These are phyloP conservation scores for Plasmodium knowlesi DNA, from an alignment of 169 alveolate genomes.

Conservation along the genomic window DNA sequence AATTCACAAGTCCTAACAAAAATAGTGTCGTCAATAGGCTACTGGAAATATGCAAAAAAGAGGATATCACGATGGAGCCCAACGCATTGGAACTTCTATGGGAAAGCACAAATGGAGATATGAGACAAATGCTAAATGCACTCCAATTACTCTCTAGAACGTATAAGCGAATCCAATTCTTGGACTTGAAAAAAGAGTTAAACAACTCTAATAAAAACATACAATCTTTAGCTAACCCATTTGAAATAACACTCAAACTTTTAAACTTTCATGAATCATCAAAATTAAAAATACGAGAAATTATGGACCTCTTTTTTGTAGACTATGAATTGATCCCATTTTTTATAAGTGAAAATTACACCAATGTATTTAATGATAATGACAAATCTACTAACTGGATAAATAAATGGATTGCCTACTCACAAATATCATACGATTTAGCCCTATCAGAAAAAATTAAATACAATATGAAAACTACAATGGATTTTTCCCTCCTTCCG, in stretches of 20 bases:
- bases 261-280: conserved; percentile 84
- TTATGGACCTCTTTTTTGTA: conserved; percentile 92
- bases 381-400: conserved; percentile 73
- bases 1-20: conserved; percentile 91
- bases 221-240: conserved; percentile 87
- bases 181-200: conserved; percentile 81
- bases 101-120: conserved; percentile 93
- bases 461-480: conserved; percentile 84
- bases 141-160: conserved; percentile 90
- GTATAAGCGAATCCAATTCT: conserved; percentile 75
- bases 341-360: conserved; percentile 94
- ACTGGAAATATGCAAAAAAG: conserved; percentile 89
- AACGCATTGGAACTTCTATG: conserved; percentile 90
- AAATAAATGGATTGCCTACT: conserved; percentile 76
- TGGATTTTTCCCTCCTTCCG: conserved; percentile 91
- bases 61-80: conserved; percentile 88
- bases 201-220: conserved; percentile 86
- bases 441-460: conserved; percentile 89
- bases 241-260: conserved; percentile 89
- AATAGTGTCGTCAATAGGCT: conserved; percentile 88
- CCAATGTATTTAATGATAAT: conserved; percentile 77
- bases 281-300: conserved; percentile 78
- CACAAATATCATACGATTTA: conserved; percentile 79
- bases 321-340: conserved; percentile 96
- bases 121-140: conserved; percentile 92